A percentile compares a stretch with the other conserved stretches of the same genome.
Evolutionary conservation across 306 rosid genomes (phyloP).

Genomic region (Vicia faba): DNA sequence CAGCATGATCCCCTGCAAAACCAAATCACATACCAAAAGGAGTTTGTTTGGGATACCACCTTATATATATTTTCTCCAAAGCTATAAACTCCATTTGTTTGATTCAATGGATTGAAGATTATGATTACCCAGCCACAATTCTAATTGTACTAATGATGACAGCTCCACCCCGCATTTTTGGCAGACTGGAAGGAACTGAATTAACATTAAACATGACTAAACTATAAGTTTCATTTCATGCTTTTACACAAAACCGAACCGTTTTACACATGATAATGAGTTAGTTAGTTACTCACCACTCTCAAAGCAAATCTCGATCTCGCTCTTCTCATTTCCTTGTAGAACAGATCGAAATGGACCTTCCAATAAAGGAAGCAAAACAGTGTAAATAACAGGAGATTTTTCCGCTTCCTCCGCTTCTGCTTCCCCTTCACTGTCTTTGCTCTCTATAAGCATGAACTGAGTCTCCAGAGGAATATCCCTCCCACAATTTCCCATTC

Average conservation of each 20-base stretch:
- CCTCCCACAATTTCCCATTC: slow-evolving; percentile 85
- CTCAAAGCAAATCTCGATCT: slow-evolving; percentile 85
- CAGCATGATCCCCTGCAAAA: slow-evolving; percentile 87
- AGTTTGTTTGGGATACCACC: slow-evolving; percentile 46
- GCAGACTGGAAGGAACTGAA: slow-evolving; percentile 51
- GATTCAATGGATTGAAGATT: slow-evolving; percentile 55
- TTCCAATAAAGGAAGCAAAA: slow-evolving; percentile 92
- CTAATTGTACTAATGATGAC: slow-evolving; percentile 48
- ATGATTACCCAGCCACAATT: slow-evolving; percentile 56
- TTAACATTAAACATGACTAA: slow-evolving; percentile 43
- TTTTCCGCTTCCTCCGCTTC: slow-evolving; percentile 50
- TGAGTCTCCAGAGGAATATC: slow-evolving; percentile 97
- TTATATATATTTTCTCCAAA: slow-evolving; percentile 51
- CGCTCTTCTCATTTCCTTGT: slow-evolving; percentile 86
- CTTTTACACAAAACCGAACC: slow-evolving; percentile 41
- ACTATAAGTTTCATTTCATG: slow-evolving; percentile 42
- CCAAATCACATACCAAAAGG: slow-evolving; percentile 66
- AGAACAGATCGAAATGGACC: slow-evolving; percentile 89
- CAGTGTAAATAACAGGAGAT: slow-evolving; percentile 70
- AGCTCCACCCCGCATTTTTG: slow-evolving; percentile 52
- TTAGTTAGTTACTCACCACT: slow-evolving; percentile 75
- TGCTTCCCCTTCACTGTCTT: slow-evolving; percentile 50
- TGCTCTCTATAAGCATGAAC: slow-evolving; percentile 85
- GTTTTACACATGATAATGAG: slow-evolving; percentile 41
- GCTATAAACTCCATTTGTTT: slow-evolving; percentile 59